A percentile compares a stretch with the other conserved stretches of the same genome.
Conservation (phyloP, 202 grass and related monocot species). For the Cymbopogon flexuosus region DNA sequence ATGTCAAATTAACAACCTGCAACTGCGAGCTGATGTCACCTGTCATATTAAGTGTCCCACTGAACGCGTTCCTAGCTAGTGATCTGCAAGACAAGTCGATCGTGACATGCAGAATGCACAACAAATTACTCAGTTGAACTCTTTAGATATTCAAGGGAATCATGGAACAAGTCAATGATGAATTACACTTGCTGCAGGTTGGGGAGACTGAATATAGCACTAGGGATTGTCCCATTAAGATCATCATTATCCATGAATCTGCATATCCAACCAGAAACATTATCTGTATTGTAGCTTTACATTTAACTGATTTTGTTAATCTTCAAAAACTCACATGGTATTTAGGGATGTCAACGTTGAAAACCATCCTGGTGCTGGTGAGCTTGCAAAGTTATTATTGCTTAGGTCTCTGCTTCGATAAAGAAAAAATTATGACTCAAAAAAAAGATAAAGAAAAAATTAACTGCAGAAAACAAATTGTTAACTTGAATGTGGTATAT, state of each 20-base stretch:
- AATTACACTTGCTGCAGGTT: slow-evolving; percentile 60
- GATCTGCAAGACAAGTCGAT: slow-evolving; percentile 35
- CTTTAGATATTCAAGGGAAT: slow-evolving; percentile 13
- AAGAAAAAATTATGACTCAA: not conserved
- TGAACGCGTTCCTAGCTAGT: slow-evolving; percentile 40
- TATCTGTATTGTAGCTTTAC: slow-evolving; percentile 15
- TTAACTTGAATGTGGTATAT: slow-evolving; percentile 17
- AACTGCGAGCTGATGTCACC: slow-evolving; percentile 30
- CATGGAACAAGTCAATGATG: not conserved
- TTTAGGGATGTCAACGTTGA: slow-evolving; percentile 38
- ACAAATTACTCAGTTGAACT: not conserved
- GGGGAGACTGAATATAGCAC: slow-evolving; percentile 37
- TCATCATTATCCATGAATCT: slow-evolving; percentile 37
- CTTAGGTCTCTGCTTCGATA: slow-evolving; percentile 46
- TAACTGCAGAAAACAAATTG: slow-evolving; percentile 8
- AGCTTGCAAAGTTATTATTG: slow-evolving; percentile 43
- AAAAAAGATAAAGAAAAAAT: not conserved
- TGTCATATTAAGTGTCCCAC: slow-evolving; percentile 30
- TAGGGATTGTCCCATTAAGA: slow-evolving; percentile 47
- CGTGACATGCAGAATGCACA: slow-evolving; percentile 5
- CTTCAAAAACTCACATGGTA: slow-evolving; percentile 46
- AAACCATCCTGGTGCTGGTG: slow-evolving; percentile 48
- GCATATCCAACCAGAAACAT: slow-evolving; percentile 15
- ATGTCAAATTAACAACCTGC: slow-evolving; percentile 49
- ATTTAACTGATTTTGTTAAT: slow-evolving; percentile 6